Percentiles rank a stretch among this genome's conserved stretches.
phyloP scores from a whole-genome alignment of 352 stramenopile species.

The Pythium sp. region DNA sequence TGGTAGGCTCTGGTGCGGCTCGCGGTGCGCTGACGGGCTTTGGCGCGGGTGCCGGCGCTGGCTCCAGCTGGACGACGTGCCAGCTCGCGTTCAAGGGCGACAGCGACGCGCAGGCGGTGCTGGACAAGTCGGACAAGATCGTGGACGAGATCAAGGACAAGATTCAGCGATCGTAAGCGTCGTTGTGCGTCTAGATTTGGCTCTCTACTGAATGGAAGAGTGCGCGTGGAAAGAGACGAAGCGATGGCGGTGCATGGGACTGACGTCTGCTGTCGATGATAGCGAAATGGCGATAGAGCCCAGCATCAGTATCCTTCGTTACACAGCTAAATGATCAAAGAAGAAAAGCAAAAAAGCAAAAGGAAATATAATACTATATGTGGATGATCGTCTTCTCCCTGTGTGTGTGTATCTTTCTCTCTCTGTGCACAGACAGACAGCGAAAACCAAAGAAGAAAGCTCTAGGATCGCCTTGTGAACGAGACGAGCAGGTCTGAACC shows the following conservation, averaged over 20 bases:
- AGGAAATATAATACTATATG: constrained; percentile 48
- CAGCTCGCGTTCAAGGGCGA: constrained; percentile 79
- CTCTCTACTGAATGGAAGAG: constrained; percentile 1
- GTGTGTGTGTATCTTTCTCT: background rate
- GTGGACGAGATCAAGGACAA: constrained; percentile 71
- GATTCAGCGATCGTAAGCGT: constrained; percentile 28
- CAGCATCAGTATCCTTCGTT: background rate
- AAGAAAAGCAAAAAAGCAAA: constrained; percentile 14
- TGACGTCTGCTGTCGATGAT: background rate
- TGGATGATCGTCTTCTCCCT: constrained; percentile 1
- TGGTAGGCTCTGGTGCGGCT: constrained; percentile 55
- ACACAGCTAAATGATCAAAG: constrained; percentile 1
- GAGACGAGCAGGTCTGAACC: constrained; percentile 51
- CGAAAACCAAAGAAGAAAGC: background rate
- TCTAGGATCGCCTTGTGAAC: constrained; percentile 41
- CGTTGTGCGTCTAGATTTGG: background rate
- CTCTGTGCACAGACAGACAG: background rate
- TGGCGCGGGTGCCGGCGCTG: constrained; percentile 61
- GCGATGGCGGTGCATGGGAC: background rate
- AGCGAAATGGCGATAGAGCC: background rate
- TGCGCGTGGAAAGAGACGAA: background rate
- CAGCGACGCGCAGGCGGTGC: constrained; percentile 51
- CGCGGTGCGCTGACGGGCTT: constrained; percentile 70
- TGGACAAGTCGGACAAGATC: constrained; percentile 78
- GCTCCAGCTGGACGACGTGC: constrained; percentile 85